phyloP scores from a whole-genome alignment of 305 asterid genomes.

The Solanum chacoense region DNA sequence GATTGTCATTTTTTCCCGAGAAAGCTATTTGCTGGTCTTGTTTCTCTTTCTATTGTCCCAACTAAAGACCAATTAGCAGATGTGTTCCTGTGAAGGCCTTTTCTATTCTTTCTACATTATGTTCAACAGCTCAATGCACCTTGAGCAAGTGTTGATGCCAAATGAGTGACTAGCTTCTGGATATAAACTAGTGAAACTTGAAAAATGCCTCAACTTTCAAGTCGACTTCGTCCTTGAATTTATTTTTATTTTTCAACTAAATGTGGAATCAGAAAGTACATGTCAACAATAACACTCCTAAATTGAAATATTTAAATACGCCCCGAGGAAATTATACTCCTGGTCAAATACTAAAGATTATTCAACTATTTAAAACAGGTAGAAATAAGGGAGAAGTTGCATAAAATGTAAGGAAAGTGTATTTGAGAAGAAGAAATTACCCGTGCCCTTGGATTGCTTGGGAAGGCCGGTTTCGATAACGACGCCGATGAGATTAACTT shows the following conservation, averaged over 20 bases:
- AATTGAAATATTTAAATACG: background rate
- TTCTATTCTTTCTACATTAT: background rate
- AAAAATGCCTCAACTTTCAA: background rate
- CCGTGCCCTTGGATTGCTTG: conserved; percentile 55
- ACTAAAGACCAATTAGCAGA: background rate
- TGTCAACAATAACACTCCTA: background rate
- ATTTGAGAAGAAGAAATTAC: conserved; percentile 14
- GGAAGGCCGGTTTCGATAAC: conserved; percentile 50
- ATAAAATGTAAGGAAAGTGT: background rate
- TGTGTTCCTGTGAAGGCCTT: background rate
- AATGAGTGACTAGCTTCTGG: background rate
- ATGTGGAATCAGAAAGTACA: background rate
- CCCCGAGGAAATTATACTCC: background rate
- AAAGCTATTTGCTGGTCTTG: background rate
- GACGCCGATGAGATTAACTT: conserved; percentile 58
- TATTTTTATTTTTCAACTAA: background rate
- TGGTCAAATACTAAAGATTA: background rate
- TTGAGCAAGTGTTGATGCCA: background rate
- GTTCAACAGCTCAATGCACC: background rate
- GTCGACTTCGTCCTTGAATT: background rate
- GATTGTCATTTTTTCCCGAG: background rate
- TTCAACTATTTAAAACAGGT: background rate
- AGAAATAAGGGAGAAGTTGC: background rate
- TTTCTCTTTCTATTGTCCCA: background rate
- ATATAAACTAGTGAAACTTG: background rate